Percentiles rank a stretch among this genome's conserved stretches.
Conservation (phyloP, 179 eudicot species). For the Silene coronaria region DNA sequence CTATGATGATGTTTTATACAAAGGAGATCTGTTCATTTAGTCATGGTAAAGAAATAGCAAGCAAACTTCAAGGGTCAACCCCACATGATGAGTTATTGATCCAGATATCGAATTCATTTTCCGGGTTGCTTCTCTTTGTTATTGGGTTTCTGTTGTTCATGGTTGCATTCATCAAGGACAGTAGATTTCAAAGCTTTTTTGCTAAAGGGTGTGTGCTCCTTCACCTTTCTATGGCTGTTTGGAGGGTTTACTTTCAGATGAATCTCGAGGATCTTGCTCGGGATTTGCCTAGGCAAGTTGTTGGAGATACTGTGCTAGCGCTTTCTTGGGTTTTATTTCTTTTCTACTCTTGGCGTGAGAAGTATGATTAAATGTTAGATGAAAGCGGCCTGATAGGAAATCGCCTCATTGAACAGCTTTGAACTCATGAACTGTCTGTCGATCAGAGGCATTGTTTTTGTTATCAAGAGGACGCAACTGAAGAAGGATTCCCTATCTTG, state of each 20-base stretch:
- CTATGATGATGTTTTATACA: slow-evolving; percentile 80
- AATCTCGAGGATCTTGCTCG: slow-evolving; percentile 64
- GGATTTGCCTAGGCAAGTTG: slow-evolving; percentile 65
- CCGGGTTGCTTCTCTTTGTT: slow-evolving; percentile 75
- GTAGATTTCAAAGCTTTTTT: slow-evolving; percentile 66
- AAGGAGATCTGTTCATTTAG: slow-evolving; percentile 59
- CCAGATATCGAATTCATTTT: slow-evolving; percentile 75
- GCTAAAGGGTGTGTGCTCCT: slow-evolving; percentile 85
- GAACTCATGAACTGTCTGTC: not conserved
- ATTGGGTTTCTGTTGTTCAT: slow-evolving; percentile 80
- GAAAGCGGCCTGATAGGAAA: not conserved
- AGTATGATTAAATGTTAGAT: slow-evolving; percentile 50
- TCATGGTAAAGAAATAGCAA: slow-evolving; percentile 66
- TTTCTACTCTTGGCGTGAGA: slow-evolving; percentile 87
- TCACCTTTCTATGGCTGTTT: slow-evolving; percentile 81
- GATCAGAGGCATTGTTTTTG: not conserved
- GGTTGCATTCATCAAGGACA: slow-evolving; percentile 86
- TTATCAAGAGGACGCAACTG: slow-evolving; percentile 2
- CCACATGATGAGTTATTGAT: slow-evolving; percentile 76
- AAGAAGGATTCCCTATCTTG: not conserved
- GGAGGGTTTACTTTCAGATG: slow-evolving; percentile 83
- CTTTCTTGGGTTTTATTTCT: slow-evolving; percentile 88
- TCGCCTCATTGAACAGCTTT: not conserved
- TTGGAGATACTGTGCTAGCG: slow-evolving; percentile 66
- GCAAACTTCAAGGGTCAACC: slow-evolving; percentile 72